Conservation (phyloP, 2,329 filamentous ascomycete species). For the Fusarium ramigenum region DNA sequence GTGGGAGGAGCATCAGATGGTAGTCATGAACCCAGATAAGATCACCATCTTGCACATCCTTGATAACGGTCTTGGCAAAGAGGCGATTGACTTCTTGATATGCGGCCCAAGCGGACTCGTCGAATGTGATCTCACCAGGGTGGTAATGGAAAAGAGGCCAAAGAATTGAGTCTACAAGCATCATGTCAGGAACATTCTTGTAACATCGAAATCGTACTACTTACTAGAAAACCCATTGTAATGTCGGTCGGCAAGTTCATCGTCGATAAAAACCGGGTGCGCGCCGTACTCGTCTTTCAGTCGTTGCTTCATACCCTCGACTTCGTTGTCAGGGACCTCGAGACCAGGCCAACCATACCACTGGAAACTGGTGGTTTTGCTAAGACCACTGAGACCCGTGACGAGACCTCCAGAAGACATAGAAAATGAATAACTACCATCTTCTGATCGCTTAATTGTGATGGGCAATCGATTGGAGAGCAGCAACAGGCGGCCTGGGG, state of each 20-base stretch:
- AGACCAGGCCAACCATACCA: slow-evolving; percentile 99
- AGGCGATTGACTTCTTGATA: slow-evolving; percentile 93
- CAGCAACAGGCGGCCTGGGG: slow-evolving; percentile 72
- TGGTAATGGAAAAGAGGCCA: slow-evolving; percentile 99
- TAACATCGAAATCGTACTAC: slow-evolving; percentile 43
- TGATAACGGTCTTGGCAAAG: slow-evolving; percentile 87
- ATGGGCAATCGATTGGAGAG: slow-evolving; percentile 96
- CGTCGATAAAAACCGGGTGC: slow-evolving; percentile 90
- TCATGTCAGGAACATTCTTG: slow-evolving; percentile 3
- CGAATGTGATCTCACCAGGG: slow-evolving; percentile 97
- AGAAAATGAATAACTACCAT: slow-evolving; percentile 91
- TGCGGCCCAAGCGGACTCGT: slow-evolving; percentile 92
- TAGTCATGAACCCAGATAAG: slow-evolving; percentile 99
- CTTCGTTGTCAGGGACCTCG: slow-evolving; percentile 87
- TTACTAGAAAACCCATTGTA: slow-evolving; percentile 98
- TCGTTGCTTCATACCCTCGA: slow-evolving; percentile 75
- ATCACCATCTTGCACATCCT: slow-evolving; percentile 91
- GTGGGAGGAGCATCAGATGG: slow-evolving; percentile 94
- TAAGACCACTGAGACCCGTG: slow-evolving; percentile 88
- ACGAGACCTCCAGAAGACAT: slow-evolving; percentile 98
- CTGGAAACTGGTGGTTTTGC: slow-evolving; percentile 92
- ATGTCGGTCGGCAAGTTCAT: slow-evolving; percentile 92
- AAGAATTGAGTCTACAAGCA: slow-evolving; percentile 82
- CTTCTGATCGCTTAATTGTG: slow-evolving; percentile 92
- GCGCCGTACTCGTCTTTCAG: slow-evolving; percentile 89